These are phyloP conservation scores for Nepenthes alata DNA, from an alignment of 179 eudicot species.

Conservation along the genomic window DNA sequence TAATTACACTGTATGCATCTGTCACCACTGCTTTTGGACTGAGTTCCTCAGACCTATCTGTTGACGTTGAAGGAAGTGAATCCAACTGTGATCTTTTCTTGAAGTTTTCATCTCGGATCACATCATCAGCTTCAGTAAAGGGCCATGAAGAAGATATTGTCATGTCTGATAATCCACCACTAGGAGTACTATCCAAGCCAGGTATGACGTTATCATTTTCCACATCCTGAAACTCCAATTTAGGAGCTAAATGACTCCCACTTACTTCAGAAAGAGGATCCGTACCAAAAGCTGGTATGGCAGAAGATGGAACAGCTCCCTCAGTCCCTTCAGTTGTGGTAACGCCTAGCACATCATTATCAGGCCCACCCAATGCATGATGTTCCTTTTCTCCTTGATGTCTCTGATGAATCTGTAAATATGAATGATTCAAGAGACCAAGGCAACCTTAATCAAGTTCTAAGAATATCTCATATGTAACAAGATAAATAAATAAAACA, in stretches of 20 bases:
- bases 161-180: constrained; percentile 30
- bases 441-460: neutral
- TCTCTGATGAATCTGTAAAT: constrained; percentile 26
- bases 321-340: constrained; percentile 21
- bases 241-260: constrained; percentile 21
- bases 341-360: constrained; percentile 19
- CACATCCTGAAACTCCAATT: constrained; percentile 36
- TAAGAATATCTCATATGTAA: neutral
- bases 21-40: constrained; percentile 53
- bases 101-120: constrained; percentile 43
- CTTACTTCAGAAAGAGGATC: constrained; percentile 20
- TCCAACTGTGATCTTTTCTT: constrained; percentile 30
- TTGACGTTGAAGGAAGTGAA: constrained; percentile 53
- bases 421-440: neutral
- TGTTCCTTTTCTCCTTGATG: constrained; percentile 25
- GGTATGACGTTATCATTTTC: constrained; percentile 60
- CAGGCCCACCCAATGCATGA: constrained; percentile 18
- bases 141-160: constrained; percentile 25
- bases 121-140: constrained; percentile 39
- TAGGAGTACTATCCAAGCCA: constrained; percentile 54
- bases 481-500: neutral
- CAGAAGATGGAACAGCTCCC: constrained; percentile 15
- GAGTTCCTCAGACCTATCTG: constrained; percentile 85
- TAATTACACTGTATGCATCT: constrained; percentile 43
- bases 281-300: constrained; percentile 22